phyloP scores from a whole-genome alignment of 176 grass and related monocot species.

The Rhynchospora breviuscula region DNA sequence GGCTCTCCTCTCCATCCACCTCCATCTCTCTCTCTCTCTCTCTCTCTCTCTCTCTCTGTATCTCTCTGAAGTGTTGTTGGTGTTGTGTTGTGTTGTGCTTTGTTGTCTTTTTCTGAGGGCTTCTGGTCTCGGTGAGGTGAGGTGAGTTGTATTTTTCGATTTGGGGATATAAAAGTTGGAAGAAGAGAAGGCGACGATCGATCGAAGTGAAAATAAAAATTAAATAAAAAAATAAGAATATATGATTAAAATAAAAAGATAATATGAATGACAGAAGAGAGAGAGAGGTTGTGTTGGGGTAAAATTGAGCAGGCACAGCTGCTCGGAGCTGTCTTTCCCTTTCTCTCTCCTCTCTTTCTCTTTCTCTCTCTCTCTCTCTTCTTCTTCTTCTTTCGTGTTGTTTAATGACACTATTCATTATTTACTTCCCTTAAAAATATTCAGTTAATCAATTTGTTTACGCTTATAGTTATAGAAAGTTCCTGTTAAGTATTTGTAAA shows the following conservation, averaged over 20 bases:
- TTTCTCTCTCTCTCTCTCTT: not conserved
- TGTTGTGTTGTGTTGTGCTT: not conserved
- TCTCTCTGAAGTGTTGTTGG: not conserved
- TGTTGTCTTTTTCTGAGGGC: constrained; percentile 7
- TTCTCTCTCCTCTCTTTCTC: not conserved
- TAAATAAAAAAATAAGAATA: not conserved
- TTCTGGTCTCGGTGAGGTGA: not conserved
- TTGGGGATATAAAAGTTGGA: constrained; percentile 20
- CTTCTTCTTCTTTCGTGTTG: not conserved
- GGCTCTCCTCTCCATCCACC: constrained; percentile 37
- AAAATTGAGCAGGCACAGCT: constrained; percentile 23
- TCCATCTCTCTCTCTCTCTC: constrained; percentile 20
- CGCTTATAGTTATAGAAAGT: not conserved
- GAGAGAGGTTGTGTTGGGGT: constrained; percentile 19
- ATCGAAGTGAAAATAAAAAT: not conserved
- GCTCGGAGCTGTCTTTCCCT: constrained; percentile 19
- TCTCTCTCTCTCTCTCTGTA: not conserved
- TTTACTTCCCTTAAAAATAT: not conserved
- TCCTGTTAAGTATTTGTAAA: not conserved
- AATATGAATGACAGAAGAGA: constrained; percentile 11
- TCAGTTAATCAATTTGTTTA: not conserved
- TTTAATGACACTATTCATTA: not conserved
- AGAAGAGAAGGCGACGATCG: not conserved
- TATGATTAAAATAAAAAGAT: not conserved
- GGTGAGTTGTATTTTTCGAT: constrained; percentile 21